A percentile compares a stretch with the other conserved stretches of the same genome.
These are phyloP conservation scores for Cadophora luteo-olivacea DNA, from an alignment of 2,329 filamentous ascomycete genomes.

Conservation along the genomic window DNA sequence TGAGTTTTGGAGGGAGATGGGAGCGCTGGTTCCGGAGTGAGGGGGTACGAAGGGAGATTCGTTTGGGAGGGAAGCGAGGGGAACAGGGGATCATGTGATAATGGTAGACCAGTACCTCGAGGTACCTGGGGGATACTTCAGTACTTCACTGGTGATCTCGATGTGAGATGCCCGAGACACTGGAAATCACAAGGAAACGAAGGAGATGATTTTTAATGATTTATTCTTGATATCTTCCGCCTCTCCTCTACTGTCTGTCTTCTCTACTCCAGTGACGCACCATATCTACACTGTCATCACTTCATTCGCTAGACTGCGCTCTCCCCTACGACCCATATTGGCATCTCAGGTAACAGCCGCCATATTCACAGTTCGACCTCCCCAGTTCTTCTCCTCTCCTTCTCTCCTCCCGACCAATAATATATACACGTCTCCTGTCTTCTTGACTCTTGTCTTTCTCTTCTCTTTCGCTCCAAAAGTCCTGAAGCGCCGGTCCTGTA, in stretches of 20 bases:
- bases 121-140: background rate
- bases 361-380: slow-evolving; percentile 28
- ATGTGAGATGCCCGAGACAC: too few relatives aligned
- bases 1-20: background rate
- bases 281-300: slow-evolving; percentile 8
- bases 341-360: slow-evolving; percentile 43
- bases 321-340: slow-evolving; percentile 35
- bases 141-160: background rate
- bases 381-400: slow-evolving; percentile 6
- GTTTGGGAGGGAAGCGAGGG: background rate
- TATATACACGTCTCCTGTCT: slow-evolving; percentile 18
- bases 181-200: background rate
- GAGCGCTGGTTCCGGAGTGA: background rate
- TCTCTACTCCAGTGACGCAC: background rate
- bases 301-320: slow-evolving; percentile 41
- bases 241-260: background rate
- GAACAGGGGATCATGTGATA: background rate
- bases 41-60: background rate
- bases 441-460: background rate
- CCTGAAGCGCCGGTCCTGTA: slow-evolving; percentile 17
- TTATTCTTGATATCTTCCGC: slow-evolving; percentile 17
- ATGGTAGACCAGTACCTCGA: background rate
- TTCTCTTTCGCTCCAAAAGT: background rate
- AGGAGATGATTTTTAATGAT: slow-evolving; percentile 1
- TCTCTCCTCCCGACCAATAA: slow-evolving; percentile 4